A percentile compares a stretch with the other conserved stretches of the same genome.
Conservation (phyloP, 352 stramenopile genomes). For the Phytophthora sp. region DNA sequence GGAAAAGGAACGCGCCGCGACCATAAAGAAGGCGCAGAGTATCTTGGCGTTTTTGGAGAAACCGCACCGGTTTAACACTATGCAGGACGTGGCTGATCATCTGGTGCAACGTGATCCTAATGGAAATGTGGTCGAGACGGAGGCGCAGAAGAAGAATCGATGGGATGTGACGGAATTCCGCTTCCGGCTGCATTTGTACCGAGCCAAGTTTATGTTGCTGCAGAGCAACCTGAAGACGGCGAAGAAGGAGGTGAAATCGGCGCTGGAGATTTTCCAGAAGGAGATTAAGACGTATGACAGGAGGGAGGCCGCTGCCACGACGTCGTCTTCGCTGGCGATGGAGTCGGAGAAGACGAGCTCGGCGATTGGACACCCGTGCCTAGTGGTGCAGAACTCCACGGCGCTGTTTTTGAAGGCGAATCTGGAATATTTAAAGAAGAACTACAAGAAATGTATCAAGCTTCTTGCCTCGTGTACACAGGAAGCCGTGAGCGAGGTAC, state of each 20-base stretch:
- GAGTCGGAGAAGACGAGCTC: slow-evolving; percentile 78
- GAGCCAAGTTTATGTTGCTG: slow-evolving; percentile 90
- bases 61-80: slow-evolving; percentile 89
- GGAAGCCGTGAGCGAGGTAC: slow-evolving; percentile 80
- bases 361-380: slow-evolving; percentile 73
- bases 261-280: slow-evolving; percentile 93
- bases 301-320: slow-evolving; percentile 16
- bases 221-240: slow-evolving; percentile 88
- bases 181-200: slow-evolving; percentile 93
- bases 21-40: slow-evolving; percentile 86
- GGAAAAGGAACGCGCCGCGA: slow-evolving; percentile 66
- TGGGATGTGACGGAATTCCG: slow-evolving; percentile 87
- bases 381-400: slow-evolving; percentile 88
- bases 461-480: slow-evolving; percentile 90
- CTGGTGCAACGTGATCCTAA: slow-evolving; percentile 38
- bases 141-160: slow-evolving; percentile 64
- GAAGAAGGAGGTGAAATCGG: slow-evolving; percentile 94
- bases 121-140: slow-evolving; percentile 48
- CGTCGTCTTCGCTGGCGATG: slow-evolving; percentile 35
- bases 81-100: slow-evolving; percentile 54
- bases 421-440: slow-evolving; percentile 93
- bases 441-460: slow-evolving; percentile 96
- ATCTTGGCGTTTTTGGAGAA: slow-evolving; percentile 92
- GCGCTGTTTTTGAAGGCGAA: slow-evolving; percentile 94
- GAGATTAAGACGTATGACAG: slow-evolving; percentile 74